Evolutionary conservation across 169 alveolate genomes (phyloP), one percentile per base, ranked within the genome.

Genomic region (Babesia caballi): DNA sequence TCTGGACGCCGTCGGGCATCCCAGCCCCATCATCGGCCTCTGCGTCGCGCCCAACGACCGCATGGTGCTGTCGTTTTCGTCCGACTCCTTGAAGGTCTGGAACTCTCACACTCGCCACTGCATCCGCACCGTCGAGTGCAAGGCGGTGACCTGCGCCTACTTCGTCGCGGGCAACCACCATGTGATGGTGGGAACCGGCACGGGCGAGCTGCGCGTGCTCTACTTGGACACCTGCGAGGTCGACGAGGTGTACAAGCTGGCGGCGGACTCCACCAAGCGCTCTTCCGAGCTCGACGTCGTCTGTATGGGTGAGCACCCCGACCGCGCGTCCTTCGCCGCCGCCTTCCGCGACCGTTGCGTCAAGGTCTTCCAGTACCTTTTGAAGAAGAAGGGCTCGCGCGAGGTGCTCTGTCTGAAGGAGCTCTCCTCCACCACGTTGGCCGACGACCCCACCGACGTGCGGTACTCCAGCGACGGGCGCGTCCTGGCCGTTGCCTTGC

Each of bases 401-500:
- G 56, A 47, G 25, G 63, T 49, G 28, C 57, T 35, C 12, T 25
- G 11, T 36, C 52, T 73, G 32, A 57, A 71, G 57, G 91, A 85
- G 58, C 17, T 57, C 17, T 66, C 70, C 12, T 49, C 51, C 23
- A 66, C 71, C 27, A 21, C 53, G 36, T n/a, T 75, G 27, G 42
- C 76, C 12, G 89, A 81, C 42, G 73, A 82, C 53, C 88, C 81
- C 32, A 81, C 90, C 36, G 82, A 78, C 44, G 68, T 85, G 32
- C 47, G 71, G 42, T 80, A 53, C 51, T 88, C 94, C 17, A 75
- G 85, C 30, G 66, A 88, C 56, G 94, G 93, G 7, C 74, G 83
- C 25, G 84, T 69, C 33, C 57, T 94, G 69, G 77, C 89, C 27
- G 85, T 93, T 9, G 91, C 94, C 4, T 74, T 91, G 74, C 63